Base-by-base conservation (phyloP, 2,329 filamentous ascomycete species). In the Trichoderma sp. region DNA sequence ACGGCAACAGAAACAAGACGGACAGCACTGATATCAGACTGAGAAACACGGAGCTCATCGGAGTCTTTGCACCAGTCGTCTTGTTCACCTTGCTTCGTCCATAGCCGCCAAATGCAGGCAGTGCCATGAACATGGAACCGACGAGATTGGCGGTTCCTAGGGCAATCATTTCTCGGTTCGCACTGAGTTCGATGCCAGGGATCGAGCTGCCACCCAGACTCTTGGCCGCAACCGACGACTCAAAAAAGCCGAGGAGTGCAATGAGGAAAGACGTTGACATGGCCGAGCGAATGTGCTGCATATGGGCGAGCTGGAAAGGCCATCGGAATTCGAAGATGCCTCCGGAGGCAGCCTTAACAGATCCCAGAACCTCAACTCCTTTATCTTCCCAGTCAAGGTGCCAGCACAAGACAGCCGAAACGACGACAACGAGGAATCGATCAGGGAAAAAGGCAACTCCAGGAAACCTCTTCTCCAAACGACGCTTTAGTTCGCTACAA, bases 71-170 rank as follows among this genome's bases (percentile, higher is more conserved):
- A 43, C 96, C 96, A 1, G 96, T 98, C 64, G 92, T 92, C 75
- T 91, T 91, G 83, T 98, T 98, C 75, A 99, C 92, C 81, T 98
- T 98, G 82, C 94, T 98, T 79, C 96, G 88, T 11, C 95, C 96
- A 79, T 99, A 99, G 9, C 96, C 96, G 21, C 96, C 96, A 85
- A 99, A 99, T 0, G 94, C 93, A 7, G 96, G 96, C 26, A 99
- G 86, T 24, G 93, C 91, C 90, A 95, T 94, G 82, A 98, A 98
- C 78, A 94, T 92, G 2, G 94, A 93, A 9, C 95, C 95, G 4
- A 97, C 84, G n/a, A 98, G 84, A 81, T 99, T 99, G 14, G 95
- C 94, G 7, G 93, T 88, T 1, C 96, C 96, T 0, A 99, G 86
- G 0, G 96, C 95, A 65, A 98, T 93, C 75, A 99, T 90, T 80